Evolutionary conservation across 2,329 filamentous ascomycete genomes (phyloP).

Genomic region (Exophiala sideris): DNA sequence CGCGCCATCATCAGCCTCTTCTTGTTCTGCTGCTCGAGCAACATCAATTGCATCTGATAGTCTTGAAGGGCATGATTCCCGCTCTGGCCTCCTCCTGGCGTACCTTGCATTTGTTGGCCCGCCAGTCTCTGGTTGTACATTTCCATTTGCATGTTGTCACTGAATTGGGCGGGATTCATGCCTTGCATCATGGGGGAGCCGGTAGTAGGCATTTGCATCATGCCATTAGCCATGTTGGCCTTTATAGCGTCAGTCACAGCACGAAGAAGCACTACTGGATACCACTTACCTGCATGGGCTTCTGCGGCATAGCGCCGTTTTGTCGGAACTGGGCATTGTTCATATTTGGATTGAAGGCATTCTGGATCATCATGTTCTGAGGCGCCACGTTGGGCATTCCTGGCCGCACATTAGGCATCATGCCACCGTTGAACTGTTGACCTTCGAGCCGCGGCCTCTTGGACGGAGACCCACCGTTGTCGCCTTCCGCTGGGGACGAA

Average conservation of each 20-base stretch:
- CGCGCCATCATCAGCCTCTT: constrained; percentile 64
- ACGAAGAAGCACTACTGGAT: constrained; percentile 73
- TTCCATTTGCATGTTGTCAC: constrained; percentile 38
- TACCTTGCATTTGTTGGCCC: constrained; percentile 40
- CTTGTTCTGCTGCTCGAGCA: constrained; percentile 67
- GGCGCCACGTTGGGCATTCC: constrained; percentile 57
- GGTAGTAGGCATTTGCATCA: constrained; percentile 64
- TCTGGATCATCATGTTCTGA: constrained; percentile 45
- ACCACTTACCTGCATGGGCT: constrained; percentile 83
- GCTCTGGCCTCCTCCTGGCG: constrained; percentile 36
- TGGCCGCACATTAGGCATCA: constrained; percentile 72
- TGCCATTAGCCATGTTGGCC: constrained; percentile 69
- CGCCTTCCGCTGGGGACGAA: constrained; percentile 75
- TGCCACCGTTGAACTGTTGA: constrained; percentile 67
- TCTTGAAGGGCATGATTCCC: constrained; percentile 66
- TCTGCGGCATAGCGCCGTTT: constrained; percentile 49
- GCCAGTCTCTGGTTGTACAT: constrained; percentile 30
- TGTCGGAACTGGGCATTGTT: constrained; percentile 59
- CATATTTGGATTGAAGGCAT: constrained; percentile 71
- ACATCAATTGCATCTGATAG: constrained; percentile 68
- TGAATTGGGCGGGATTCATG: constrained; percentile 59
- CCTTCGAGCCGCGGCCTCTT: constrained; percentile 83
- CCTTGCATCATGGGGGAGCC: constrained; percentile 78
- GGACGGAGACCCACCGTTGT: constrained; percentile 87
- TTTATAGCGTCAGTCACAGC: constrained; percentile 75